A percentile compares a stretch with the other conserved stretches of the same genome.
Conservation (phyloP, 192 early-diverging fungal species). For the Thoreauomyces humboldtii region DNA sequence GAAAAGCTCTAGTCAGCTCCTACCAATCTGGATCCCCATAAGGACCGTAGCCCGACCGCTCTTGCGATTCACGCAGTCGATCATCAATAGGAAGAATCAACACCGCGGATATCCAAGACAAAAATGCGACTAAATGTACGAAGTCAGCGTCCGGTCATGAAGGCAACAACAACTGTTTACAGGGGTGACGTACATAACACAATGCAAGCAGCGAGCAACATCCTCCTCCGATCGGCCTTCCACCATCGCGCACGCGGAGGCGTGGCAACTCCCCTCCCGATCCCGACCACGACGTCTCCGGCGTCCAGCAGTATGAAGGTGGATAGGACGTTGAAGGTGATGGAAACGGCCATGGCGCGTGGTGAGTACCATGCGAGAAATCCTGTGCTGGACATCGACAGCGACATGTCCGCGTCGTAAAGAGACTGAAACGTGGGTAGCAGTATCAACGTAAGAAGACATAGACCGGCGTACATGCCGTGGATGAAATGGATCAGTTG, state of each 20-base stretch:
- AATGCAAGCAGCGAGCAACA: too few species aligned
- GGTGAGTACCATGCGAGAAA: background rate
- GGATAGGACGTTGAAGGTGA: conserved; percentile 6
- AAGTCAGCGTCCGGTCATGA: too few species aligned
- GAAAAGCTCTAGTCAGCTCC: background rate
- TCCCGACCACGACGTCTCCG: background rate
- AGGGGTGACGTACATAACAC: too few species aligned
- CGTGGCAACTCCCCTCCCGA: background rate
- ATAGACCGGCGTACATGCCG: conserved; percentile 14
- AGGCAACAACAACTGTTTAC: too few species aligned
- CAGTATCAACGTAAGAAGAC: conserved; percentile 5
- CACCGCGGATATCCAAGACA: conserved; percentile 9
- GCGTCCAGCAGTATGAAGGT: conserved; percentile 4
- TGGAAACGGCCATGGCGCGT: background rate
- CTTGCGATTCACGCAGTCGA: conserved; percentile 10
- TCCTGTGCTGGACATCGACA: background rate
- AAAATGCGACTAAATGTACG: conserved; percentile 1
- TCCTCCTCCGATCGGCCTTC: too few species aligned
- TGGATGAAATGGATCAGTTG: conserved; percentile 2
- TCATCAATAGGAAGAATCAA: conserved; percentile 12
- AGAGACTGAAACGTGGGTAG: background rate
- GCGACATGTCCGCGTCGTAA: background rate
- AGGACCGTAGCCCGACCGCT: background rate
- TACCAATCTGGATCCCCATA: conserved; percentile 23
- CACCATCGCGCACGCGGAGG: too few species aligned